phyloP scores from a whole-genome alignment of 2,329 filamentous ascomycete species.

The Beauveria sp. region DNA sequence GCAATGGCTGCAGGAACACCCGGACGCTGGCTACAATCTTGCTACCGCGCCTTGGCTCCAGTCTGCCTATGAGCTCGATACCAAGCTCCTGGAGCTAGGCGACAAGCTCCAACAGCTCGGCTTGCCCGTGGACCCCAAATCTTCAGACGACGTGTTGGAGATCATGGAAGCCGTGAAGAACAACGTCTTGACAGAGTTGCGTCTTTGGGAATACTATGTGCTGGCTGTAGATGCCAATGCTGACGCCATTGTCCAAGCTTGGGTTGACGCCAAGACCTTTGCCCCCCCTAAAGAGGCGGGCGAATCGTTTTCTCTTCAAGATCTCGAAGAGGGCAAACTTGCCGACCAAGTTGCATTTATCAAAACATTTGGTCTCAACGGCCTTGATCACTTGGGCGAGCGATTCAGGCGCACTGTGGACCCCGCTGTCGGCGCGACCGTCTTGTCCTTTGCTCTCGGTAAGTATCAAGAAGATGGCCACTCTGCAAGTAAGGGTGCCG shows the following conservation, averaged over 20 bases:
- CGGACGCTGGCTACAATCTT: slow-evolving; percentile 91
- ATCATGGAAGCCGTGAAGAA: slow-evolving; percentile 82
- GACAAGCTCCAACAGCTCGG: slow-evolving; percentile 61
- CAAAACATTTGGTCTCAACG: slow-evolving; percentile 59
- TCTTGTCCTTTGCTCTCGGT: slow-evolving; percentile 40
- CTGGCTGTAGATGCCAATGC: slow-evolving; percentile 69
- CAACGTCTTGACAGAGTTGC: slow-evolving; percentile 67
- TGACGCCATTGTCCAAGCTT: slow-evolving; percentile 61
- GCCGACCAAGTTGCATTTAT: slow-evolving; percentile 55
- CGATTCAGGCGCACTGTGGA: slow-evolving; percentile 68
- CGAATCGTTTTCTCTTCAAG: slow-evolving; percentile 33
- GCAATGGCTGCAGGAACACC: slow-evolving; percentile 87
- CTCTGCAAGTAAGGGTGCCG: slow-evolving; percentile 40
- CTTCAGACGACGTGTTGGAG: slow-evolving; percentile 62
- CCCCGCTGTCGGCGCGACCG: slow-evolving; percentile 58
- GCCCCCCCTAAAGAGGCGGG: slow-evolving; percentile 38
- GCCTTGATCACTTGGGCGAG: slow-evolving; percentile 68
- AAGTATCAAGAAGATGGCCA: slow-evolving; percentile 43
- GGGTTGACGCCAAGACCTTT: slow-evolving; percentile 54
- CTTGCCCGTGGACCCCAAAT: slow-evolving; percentile 67
- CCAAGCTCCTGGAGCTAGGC: slow-evolving; percentile 66
- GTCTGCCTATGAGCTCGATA: slow-evolving; percentile 55
- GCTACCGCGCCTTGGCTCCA: slow-evolving; percentile 76
- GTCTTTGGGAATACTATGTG: slow-evolving; percentile 90
- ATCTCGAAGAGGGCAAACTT: slow-evolving; percentile 37